A percentile compares a stretch with the other conserved stretches of the same genome.
Conservation (phyloP, 768 basidiomycete genomes). For the Lentinula sp. region DNA sequence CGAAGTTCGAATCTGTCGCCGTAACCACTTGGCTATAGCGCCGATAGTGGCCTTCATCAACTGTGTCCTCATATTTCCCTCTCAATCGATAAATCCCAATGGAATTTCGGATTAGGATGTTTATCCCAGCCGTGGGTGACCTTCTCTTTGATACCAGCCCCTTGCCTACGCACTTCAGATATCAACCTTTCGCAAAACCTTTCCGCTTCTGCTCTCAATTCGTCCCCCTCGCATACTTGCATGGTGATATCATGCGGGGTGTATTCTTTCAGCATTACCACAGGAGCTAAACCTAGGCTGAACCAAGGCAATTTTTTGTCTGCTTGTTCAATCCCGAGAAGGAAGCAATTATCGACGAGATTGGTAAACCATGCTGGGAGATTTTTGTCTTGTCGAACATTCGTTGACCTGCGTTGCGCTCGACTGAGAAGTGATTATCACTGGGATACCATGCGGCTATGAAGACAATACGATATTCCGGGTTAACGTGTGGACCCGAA, state of each 20-base stretch:
- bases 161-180: neutral
- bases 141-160: neutral
- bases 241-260: neutral
- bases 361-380: neutral
- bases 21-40: slow-evolving; percentile 80
- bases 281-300: neutral
- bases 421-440: neutral
- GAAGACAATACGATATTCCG: neutral
- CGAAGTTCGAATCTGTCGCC: slow-evolving; percentile 46
- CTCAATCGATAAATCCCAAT: neutral
- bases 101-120: neutral
- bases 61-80: too few relatives aligned
- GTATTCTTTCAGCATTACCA: neutral
- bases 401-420: neutral
- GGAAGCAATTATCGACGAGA: neutral
- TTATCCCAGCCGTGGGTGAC: neutral
- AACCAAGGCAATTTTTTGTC: neutral
- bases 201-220: neutral
- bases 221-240: neutral
- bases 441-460: neutral
- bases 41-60: too few relatives aligned
- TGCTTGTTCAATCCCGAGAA: neutral
- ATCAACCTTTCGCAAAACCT: neutral
- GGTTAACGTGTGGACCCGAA: neutral
- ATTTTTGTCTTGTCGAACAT: neutral